Conservation (phyloP, 2,329 filamentous ascomycete species). For the Pseudogymnoascus sp. region DNA sequence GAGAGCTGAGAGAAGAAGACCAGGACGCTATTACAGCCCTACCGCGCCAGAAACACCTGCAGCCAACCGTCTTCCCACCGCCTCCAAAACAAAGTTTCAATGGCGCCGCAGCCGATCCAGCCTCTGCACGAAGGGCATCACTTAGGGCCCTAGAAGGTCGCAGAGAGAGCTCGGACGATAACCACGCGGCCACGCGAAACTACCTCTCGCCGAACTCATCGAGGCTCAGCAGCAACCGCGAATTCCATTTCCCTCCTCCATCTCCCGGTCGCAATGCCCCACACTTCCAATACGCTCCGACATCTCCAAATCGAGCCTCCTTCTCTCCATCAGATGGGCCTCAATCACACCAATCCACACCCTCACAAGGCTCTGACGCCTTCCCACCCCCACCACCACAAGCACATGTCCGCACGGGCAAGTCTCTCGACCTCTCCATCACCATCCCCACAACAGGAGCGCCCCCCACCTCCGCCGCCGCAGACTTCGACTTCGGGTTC, state of each 20-base stretch:
- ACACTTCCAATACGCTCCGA: constrained; percentile 53
- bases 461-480: constrained; percentile 6
- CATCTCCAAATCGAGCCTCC: constrained; percentile 33
- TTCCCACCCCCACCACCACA: constrained; percentile 14
- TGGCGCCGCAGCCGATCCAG: not conserved
- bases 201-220: constrained; percentile 23
- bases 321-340: constrained; percentile 22
- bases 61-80: constrained; percentile 39
- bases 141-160: constrained; percentile 43
- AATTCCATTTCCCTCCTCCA: constrained; percentile 53
- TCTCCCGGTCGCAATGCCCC: constrained; percentile 40
- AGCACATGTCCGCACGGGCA: constrained; percentile 15
- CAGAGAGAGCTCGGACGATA: constrained; percentile 26
- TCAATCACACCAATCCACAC: constrained; percentile 17
- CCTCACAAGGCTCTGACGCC: constrained; percentile 14
- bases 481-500: constrained; percentile 71
- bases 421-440: constrained; percentile 22
- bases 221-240: constrained; percentile 21
- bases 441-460: constrained; percentile 17
- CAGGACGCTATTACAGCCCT: constrained; percentile 79
- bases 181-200: constrained; percentile 35
- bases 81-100: not conserved
- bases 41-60: constrained; percentile 59
- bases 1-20: constrained; percentile 70
- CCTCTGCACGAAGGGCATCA: constrained; percentile 36